These are phyloP conservation scores for Saprolegnia diclina DNA, from an alignment of 352 stramenopile species.

Conservation along the genomic window DNA sequence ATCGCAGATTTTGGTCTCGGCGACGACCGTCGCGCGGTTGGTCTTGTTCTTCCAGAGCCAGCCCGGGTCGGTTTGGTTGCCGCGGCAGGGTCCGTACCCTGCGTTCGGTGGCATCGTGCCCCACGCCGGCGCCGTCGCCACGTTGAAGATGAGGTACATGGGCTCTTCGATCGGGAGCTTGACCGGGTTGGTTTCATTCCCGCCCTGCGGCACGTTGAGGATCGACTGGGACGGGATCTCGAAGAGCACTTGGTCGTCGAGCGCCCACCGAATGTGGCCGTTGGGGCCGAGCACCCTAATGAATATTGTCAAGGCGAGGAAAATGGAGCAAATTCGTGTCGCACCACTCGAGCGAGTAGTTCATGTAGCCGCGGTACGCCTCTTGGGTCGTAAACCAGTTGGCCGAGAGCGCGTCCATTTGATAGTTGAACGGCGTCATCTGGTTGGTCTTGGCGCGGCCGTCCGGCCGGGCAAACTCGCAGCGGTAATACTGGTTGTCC, in stretches of 20 bases:
- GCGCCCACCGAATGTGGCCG: conserved; percentile 28
- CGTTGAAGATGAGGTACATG: conserved; percentile 82
- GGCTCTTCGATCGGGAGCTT: conserved; percentile 45
- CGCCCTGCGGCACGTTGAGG: conserved; percentile 25
- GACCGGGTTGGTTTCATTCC: conserved; percentile 26
- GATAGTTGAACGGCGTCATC: conserved; percentile 27
- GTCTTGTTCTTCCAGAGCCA: conserved; percentile 24
- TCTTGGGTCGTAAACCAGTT: conserved; percentile 19
- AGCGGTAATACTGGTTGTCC: conserved; percentile 30
- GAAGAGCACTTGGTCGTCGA: conserved; percentile 27
- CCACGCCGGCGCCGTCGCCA: conserved; percentile 65
- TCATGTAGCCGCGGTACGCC: conserved; percentile 24
- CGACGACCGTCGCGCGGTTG: conserved; percentile 28
- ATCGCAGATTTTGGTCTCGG: conserved; percentile 41
- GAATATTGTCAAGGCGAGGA: background rate
- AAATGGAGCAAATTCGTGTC: background rate
- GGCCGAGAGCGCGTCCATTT: conserved; percentile 33
- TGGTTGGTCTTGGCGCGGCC: conserved; percentile 1
- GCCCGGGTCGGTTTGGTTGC: conserved; percentile 9
- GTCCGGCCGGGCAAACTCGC: background rate
- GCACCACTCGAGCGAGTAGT: conserved; percentile 13
- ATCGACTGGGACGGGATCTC: conserved; percentile 25
- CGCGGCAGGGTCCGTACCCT: conserved; percentile 25
- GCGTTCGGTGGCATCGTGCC: conserved; percentile 31
- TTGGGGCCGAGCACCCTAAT: conserved; percentile 21